A percentile compares a stretch with the other conserved stretches of the same genome.
Evolutionary conservation across 352 stramenopile genomes (phyloP).

Genomic region (Nothophytophthora sp.): DNA sequence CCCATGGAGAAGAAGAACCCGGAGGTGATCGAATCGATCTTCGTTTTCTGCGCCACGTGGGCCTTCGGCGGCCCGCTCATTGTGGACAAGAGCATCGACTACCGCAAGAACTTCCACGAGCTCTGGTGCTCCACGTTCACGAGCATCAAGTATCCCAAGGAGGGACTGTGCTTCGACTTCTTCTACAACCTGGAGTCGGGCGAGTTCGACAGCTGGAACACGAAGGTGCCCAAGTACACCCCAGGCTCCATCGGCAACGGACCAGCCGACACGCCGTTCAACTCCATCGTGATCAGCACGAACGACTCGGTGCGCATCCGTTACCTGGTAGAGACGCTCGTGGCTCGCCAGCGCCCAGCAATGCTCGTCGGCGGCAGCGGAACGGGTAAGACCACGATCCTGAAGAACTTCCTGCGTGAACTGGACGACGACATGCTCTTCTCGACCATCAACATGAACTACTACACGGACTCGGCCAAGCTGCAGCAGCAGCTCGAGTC

Average conservation of each 20-base stretch:
- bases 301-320: slow-evolving; percentile 96
- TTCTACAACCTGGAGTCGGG: slow-evolving; percentile 95
- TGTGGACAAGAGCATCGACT: slow-evolving; percentile 91
- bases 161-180: slow-evolving; percentile 97
- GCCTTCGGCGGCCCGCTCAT: slow-evolving; percentile 96
- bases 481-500: slow-evolving; percentile 96
- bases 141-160: slow-evolving; percentile 94
- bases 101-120: slow-evolving; percentile 90
- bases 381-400: slow-evolving; percentile 97
- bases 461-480: slow-evolving; percentile 95
- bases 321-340: slow-evolving; percentile 94
- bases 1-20: slow-evolving; percentile 90
- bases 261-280: slow-evolving; percentile 95
- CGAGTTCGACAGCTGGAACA: slow-evolving; percentile 94
- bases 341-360: slow-evolving; percentile 92
- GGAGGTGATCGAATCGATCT: slow-evolving; percentile 95
- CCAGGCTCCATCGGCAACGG: slow-evolving; percentile 92
- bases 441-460: slow-evolving; percentile 98
- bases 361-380: slow-evolving; percentile 96
- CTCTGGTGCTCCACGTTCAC: slow-evolving; percentile 82
- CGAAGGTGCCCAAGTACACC: slow-evolving; percentile 91
- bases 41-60: slow-evolving; percentile 97
- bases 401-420: slow-evolving; percentile 95
- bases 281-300: slow-evolving; percentile 95
- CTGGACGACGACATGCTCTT: slow-evolving; percentile 94